Base-by-base conservation (phyloP, 1,139 yeast species). In the Debaryomyces sp. region DNA sequence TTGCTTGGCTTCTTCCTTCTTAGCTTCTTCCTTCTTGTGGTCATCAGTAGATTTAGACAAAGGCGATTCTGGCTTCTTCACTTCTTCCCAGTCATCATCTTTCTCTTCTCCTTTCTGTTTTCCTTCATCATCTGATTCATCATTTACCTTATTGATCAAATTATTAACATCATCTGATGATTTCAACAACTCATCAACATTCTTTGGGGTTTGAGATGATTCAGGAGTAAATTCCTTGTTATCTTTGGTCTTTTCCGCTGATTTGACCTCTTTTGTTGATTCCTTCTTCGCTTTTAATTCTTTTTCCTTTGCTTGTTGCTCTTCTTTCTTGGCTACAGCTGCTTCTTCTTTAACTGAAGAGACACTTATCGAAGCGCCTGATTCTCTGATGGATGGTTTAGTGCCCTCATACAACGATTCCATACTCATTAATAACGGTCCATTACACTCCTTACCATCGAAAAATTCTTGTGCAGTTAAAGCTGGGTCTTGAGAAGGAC, bases 351-450 rank as follows among this genome's bases (percentile, higher is more conserved):
- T 68, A 13, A 48, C 64, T n/a, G 56, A 62, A 26, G 64, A 55
- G 9, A 71, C 63, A 24, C 51, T 61, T 2, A 66, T 60, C 6
- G 62, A 67, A 9, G 78, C 75, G 15, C 62, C 62, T 0, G 77
- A 67, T 49, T 71, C 74, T 48, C 63, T 64, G 36, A 72, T 56
- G 15, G 63, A 62, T 27, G 85, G 83, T 44, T 76, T 78, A n/a
- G 80, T 68, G 21, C 96, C 96, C 24, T 91, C 95, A 64, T 80
- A 92, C 18, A 91, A 60, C 5, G 89, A 81, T 61, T 81, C 87
- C 86, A 95, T 81, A 38, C 85, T 81, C 61, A 89, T 74, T 54
- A 91, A 73, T 48, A 89, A 73, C n/a, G 99, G 98, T 6, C 94
- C 95, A 51, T 83, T 83, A 29, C 86, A 85, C 29, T 79, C 78